Percentiles rank a stretch among this genome's conserved stretches.
These are phyloP conservation scores for Apostasia shenzhenica DNA, from an alignment of 106 monocot genomes.

Conservation along the genomic window DNA sequence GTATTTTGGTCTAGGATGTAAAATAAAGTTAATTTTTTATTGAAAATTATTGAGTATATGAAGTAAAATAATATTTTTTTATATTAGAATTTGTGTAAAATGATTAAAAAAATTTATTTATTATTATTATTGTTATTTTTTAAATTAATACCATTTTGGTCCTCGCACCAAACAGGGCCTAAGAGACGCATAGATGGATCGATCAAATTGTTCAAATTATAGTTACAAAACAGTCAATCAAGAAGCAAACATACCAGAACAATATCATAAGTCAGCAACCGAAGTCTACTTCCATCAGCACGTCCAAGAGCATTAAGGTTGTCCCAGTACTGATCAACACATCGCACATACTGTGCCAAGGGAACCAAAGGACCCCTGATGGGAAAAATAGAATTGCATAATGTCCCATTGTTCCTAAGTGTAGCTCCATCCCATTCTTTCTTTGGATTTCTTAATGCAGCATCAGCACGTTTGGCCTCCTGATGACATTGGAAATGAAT, in stretches of 20 bases:
- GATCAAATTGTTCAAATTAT: neutral
- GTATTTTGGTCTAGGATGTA: too few relatives aligned
- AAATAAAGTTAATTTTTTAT: too few relatives aligned
- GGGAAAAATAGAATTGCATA: constrained; percentile 94
- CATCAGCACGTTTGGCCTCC: constrained; percentile 93
- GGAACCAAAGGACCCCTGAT: constrained; percentile 80
- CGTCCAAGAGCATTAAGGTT: constrained; percentile 83
- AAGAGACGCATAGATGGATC: too few relatives aligned
- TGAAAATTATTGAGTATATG: too few relatives aligned
- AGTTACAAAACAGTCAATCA: neutral
- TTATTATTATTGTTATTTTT: too few relatives aligned
- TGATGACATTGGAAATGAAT: constrained; percentile 99
- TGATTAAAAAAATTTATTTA: too few relatives aligned
- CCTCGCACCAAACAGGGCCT: too few relatives aligned
- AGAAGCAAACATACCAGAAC: constrained; percentile 58
- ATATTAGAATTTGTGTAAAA: too few relatives aligned
- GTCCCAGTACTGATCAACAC: constrained; percentile 93
- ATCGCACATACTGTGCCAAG: constrained; percentile 65
- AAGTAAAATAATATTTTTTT: too few relatives aligned
- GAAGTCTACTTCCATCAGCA: constrained; percentile 78
- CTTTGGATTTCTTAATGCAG: constrained; percentile 83
- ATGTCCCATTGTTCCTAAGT: constrained; percentile 88
- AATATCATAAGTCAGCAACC: constrained; percentile 82
- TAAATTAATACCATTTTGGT: too few relatives aligned
- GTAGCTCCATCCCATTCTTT: constrained; percentile 99